These are phyloP conservation scores for Musa troglodytarum DNA, from an alignment of 176 grass and related monocot species.

Conservation along the genomic window DNA sequence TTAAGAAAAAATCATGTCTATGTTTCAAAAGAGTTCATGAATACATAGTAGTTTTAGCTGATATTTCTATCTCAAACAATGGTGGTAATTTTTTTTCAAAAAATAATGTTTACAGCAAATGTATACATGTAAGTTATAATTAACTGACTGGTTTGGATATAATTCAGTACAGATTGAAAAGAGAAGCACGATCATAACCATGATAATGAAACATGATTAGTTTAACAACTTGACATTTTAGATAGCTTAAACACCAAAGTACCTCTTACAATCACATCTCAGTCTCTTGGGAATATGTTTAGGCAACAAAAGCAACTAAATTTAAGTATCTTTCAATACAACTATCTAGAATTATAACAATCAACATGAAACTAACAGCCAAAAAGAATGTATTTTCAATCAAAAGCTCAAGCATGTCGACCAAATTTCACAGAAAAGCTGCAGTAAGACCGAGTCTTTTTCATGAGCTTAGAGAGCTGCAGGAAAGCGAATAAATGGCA, in stretches of 20 bases:
- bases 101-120: neutral
- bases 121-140: too few relatives aligned
- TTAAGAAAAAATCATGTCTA: neutral
- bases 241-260: neutral
- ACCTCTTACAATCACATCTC: neutral
- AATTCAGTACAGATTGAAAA: neutral
- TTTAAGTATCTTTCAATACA: neutral
- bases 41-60: neutral
- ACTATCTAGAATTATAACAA: too few relatives aligned
- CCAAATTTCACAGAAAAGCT: too few relatives aligned
- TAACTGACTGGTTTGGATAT: too few relatives aligned
- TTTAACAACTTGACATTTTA: neutral
- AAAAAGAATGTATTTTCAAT: too few relatives aligned
- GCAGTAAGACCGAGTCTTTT: too few relatives aligned
- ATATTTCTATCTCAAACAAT: neutral
- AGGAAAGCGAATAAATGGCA: too few relatives aligned
- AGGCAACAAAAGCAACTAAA: neutral
- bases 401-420: too few relatives aligned
- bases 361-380: too few relatives aligned
- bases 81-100: too few relatives aligned
- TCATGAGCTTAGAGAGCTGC: too few relatives aligned
- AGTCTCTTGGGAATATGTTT: neutral
- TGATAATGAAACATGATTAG: neutral
- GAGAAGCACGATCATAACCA: neutral
- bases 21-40: neutral